A percentile compares a stretch with the other conserved stretches of the same genome.
These are phyloP conservation scores for Ceratobasidium papillatum DNA, from an alignment of 1,284 basidiomycete species.

Conservation along the genomic window DNA sequence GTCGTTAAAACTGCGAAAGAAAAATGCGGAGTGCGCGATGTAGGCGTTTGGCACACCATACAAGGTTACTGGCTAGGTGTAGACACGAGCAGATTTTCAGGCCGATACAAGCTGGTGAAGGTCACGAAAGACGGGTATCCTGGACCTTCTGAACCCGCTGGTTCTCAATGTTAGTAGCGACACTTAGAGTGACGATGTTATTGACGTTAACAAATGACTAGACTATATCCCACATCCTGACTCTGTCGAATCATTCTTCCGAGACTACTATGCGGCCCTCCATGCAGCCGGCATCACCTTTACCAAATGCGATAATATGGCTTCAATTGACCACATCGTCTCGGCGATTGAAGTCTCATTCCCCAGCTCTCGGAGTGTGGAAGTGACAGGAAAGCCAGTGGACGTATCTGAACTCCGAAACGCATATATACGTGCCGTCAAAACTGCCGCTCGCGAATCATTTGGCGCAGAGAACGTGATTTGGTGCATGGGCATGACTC, in stretches of 20 bases:
- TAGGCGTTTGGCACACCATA: conserved; percentile 44
- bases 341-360: conserved; percentile 36
- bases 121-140: conserved; percentile 44
- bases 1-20: conserved; percentile 40
- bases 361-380: conserved; percentile 9
- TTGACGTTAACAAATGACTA: not conserved
- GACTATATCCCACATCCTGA: conserved; percentile 43
- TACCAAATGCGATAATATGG: conserved; percentile 44
- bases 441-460: conserved; percentile 28
- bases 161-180: conserved; percentile 36
- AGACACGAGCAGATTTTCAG: conserved; percentile 41
- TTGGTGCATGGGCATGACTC: conserved; percentile 44
- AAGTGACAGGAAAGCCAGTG: conserved; percentile 31
- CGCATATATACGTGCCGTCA: conserved; percentile 40
- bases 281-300: conserved; percentile 39
- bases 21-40: conserved; percentile 39
- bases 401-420: conserved; percentile 28
- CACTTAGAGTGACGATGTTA: not conserved
- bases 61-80: conserved; percentile 44
- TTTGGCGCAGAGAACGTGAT: conserved; percentile 42
- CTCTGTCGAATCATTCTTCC: conserved; percentile 39
- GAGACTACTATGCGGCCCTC: conserved; percentile 41
- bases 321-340: conserved; percentile 41
- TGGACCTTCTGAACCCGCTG: conserved; percentile 40
- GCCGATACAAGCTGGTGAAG: conserved; percentile 41